These are phyloP conservation scores for Neofusicoccum ribis DNA, from an alignment of 2,329 filamentous ascomycete species.

Conservation along the genomic window DNA sequence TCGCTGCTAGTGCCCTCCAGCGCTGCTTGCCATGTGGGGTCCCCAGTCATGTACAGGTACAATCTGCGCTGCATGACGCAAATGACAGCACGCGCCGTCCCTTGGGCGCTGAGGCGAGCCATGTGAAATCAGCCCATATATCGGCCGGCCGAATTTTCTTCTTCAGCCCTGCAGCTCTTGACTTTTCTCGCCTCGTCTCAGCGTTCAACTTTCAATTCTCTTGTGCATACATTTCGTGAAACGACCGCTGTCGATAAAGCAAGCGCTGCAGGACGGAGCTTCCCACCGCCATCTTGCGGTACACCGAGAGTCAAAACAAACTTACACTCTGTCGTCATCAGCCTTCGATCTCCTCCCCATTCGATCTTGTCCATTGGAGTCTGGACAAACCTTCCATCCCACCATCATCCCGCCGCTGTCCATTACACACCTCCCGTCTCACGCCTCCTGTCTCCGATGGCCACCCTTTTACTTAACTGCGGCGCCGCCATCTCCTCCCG, in stretches of 20 bases:
- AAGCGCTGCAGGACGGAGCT: background rate
- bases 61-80: background rate
- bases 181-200: background rate
- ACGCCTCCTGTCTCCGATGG: background rate
- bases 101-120: background rate
- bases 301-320: background rate
- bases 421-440: too few relatives aligned
- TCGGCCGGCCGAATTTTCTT: background rate
- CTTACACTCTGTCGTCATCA: too few relatives aligned
- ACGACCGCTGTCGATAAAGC: background rate
- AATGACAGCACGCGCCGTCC: background rate
- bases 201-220: background rate
- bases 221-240: background rate
- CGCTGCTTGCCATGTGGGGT: background rate
- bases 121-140: background rate
- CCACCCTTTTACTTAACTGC: conserved; percentile 3
- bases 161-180: background rate
- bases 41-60: background rate
- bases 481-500: background rate
- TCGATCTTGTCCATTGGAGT: too few relatives aligned
- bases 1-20: background rate
- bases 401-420: too few relatives aligned
- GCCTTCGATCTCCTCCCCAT: too few relatives aligned
- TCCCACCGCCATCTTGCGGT: background rate
- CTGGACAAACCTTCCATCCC: too few relatives aligned